Conservation (phyloP, 768 basidiomycete genomes). For the Mycena vitilis region DNA sequence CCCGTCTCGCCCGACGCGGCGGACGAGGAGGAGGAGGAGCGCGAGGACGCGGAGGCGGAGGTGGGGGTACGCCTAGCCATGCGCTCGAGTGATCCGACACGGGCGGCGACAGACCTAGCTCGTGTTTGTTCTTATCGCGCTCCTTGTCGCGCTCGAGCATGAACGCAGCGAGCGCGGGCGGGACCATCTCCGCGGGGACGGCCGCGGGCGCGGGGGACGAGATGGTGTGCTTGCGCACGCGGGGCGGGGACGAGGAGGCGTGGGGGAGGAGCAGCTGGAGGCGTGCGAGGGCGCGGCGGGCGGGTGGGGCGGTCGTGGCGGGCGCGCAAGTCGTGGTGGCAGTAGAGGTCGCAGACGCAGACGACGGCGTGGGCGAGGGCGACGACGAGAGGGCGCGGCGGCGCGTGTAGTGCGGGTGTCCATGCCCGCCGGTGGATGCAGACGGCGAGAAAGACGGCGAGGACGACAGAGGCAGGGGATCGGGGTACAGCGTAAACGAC, state of each 20-base stretch:
- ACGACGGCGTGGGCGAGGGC: neutral
- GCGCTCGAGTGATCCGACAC: neutral
- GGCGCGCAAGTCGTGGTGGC: neutral
- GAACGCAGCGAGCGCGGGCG: conserved; percentile 18
- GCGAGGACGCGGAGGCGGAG: neutral
- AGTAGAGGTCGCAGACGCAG: conserved; percentile 3
- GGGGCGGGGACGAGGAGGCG: conserved; percentile 17
- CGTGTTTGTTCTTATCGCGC: neutral
- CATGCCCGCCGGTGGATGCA: neutral
- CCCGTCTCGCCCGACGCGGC: conserved; percentile 17
- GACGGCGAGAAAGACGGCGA: neutral
- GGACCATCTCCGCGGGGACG: conserved; percentile 13
- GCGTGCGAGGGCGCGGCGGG: conserved; percentile 23
- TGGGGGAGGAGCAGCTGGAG: conserved; percentile 10
- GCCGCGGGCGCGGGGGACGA: conserved; percentile 24
- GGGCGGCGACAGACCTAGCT: neutral
- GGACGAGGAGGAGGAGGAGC: neutral
- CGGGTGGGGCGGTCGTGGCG: neutral
- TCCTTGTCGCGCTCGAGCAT: neutral
- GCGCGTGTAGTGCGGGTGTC: conserved; percentile 23
- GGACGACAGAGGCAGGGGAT: neutral
- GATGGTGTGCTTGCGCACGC: neutral
- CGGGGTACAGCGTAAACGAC: conserved; percentile 28
- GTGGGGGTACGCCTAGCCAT: neutral
- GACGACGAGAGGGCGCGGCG: conserved; percentile 9